phyloP scores from a whole-genome alignment of 331 rosid species.

The Cydonia oblonga region DNA sequence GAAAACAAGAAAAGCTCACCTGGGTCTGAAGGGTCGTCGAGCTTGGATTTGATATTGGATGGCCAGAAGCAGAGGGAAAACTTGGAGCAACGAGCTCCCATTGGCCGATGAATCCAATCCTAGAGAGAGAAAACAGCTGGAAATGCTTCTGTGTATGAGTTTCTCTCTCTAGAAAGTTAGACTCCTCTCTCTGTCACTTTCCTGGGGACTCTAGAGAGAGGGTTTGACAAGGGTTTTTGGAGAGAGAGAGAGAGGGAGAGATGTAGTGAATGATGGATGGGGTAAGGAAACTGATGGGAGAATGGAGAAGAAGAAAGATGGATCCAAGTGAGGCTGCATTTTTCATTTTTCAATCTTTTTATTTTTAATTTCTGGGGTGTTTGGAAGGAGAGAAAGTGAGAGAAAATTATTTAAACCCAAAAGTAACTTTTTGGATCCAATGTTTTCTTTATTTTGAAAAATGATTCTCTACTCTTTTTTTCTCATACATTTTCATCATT shows the following conservation, averaged over 20 bases:
- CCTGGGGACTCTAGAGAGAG: not conserved
- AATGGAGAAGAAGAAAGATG: constrained; percentile 3
- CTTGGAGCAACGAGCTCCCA: constrained; percentile 98
- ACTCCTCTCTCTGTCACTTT: constrained; percentile 9
- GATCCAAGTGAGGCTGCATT: not conserved
- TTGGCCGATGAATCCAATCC: constrained; percentile 25
- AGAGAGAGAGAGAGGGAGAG: not conserved
- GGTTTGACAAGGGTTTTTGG: not conserved
- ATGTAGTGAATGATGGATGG: not conserved
- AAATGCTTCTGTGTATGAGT: not conserved
- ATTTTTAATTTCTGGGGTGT: not conserved
- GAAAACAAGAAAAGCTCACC: constrained; percentile 23
- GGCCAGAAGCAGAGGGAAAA: constrained; percentile 77
- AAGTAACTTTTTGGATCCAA: constrained; percentile 29
- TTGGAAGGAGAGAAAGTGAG: constrained; percentile 45
- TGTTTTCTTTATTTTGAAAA: too few species aligned
- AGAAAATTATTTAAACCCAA: not conserved
- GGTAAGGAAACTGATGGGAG: constrained; percentile 8
- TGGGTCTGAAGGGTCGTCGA: constrained; percentile 42
- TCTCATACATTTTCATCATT: too few species aligned
- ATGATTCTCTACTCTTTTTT: too few species aligned
- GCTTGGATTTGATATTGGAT: constrained; percentile 59
- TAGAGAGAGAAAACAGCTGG: not conserved
- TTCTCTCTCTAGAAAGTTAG: constrained; percentile 11
- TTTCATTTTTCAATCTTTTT: not conserved